phyloP scores from a whole-genome alignment of 2,329 filamentous ascomycete genomes.

The Phyllosticta citriasiana region DNA sequence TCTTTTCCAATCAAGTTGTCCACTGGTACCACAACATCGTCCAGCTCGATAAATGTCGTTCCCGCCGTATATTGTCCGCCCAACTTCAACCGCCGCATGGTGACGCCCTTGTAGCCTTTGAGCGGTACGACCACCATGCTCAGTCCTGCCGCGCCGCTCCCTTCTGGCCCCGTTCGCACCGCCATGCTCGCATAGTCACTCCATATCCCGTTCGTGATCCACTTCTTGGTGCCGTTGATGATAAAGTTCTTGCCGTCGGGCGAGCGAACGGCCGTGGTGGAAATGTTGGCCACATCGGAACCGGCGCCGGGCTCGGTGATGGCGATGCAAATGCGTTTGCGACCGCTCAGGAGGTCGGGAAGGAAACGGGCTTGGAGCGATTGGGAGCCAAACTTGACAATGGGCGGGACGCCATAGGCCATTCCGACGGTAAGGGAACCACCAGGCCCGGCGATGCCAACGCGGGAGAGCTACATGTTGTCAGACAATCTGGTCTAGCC shows the following conservation, averaged over 20 bases:
- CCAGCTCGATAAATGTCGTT: slow-evolving; percentile 66
- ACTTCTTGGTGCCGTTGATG: slow-evolving; percentile 69
- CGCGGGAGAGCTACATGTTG: slow-evolving; percentile 47
- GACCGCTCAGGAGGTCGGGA: slow-evolving; percentile 56
- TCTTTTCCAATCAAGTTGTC: slow-evolving; percentile 61
- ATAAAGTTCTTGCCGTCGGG: slow-evolving; percentile 58
- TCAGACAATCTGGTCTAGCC: not conserved
- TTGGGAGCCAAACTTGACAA: slow-evolving; percentile 56
- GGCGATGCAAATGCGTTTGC: slow-evolving; percentile 61
- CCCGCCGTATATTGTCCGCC: slow-evolving; percentile 55
- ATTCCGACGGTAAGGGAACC: slow-evolving; percentile 61
- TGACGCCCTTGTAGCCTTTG: slow-evolving; percentile 56
- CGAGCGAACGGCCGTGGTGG: slow-evolving; percentile 54
- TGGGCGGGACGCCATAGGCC: slow-evolving; percentile 61
- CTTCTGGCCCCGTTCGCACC: slow-evolving; percentile 53
- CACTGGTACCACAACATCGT: slow-evolving; percentile 62
- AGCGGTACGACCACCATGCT: slow-evolving; percentile 61
- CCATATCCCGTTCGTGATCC: slow-evolving; percentile 69
- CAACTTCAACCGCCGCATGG: slow-evolving; percentile 58
- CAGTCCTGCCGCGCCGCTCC: slow-evolving; percentile 51
- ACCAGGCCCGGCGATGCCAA: slow-evolving; percentile 53
- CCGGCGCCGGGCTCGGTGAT: slow-evolving; percentile 71
- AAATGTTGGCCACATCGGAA: slow-evolving; percentile 63
- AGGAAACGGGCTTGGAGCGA: slow-evolving; percentile 56
- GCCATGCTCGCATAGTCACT: slow-evolving; percentile 60